phyloP scores from a whole-genome alignment of 805 yeast species.

The Ogataea pini region DNA sequence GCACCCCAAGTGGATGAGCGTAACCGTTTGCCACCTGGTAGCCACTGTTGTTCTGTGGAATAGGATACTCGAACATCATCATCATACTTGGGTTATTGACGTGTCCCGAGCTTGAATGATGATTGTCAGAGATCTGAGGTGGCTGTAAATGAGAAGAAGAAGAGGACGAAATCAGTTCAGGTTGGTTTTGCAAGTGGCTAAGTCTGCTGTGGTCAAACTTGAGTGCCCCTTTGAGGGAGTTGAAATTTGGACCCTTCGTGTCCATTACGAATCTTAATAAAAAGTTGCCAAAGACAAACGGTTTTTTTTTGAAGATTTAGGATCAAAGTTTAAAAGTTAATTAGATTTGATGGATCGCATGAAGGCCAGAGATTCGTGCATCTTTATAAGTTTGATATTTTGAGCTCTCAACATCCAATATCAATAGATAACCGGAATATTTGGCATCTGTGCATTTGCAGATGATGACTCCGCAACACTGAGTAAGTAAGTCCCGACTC shows the following conservation, averaged over 20 bases:
- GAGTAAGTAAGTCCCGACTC: background rate
- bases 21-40: background rate
- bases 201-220: slow-evolving; percentile 5
- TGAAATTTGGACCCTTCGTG: slow-evolving; percentile 1
- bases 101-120: background rate
- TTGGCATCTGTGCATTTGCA: slow-evolving; percentile 3
- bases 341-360: background rate
- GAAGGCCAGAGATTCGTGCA: background rate
- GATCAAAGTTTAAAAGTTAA: too few species aligned
- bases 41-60: background rate
- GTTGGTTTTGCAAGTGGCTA: slow-evolving; percentile 2
- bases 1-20: background rate
- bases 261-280: too few species aligned
- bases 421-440: slow-evolving; percentile 1
- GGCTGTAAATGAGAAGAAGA: background rate
- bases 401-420: background rate
- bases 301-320: too few species aligned
- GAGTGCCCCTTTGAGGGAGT: background rate
- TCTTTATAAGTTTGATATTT: background rate
- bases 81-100: background rate
- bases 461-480: background rate
- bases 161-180: background rate
- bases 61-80: slow-evolving; percentile 4
- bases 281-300: too few species aligned
- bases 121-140: background rate